Evolutionary conservation across 169 alveolate species (phyloP), one percentile per base, ranked within the genome.

Genomic region (Cryptosporidium bovis): DNA sequence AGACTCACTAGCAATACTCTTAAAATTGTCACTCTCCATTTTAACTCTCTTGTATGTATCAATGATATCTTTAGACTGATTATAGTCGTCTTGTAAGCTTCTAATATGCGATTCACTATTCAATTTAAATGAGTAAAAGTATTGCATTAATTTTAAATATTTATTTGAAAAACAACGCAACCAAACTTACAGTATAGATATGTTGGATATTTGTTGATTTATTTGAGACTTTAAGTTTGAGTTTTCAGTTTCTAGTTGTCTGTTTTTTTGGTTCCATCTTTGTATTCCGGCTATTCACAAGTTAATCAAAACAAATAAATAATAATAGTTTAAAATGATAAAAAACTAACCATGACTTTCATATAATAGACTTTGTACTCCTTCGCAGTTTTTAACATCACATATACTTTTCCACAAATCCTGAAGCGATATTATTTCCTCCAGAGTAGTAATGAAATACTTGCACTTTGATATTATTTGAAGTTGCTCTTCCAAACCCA

Each of bases 231-330:
- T 77, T 27, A 77, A 20, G 31, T 27, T 62, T 10, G 71, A 77
- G 36, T 77, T 77, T 27, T 77, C 87, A 24, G 27, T 44, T 13
- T 77, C 87, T 24, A 77, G 40, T 60, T 60, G 40, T 60, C 87
- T 77, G n/a, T 48, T 77, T 48, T 56, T 77, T 64, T 77, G 77
- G 15, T 60, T 62, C 87, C 87, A 77, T 24, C 64, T 56, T 60
- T 77, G 87, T 36, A 77, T 77, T 46, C 87, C 87, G 40, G 60
- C 87, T 77, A 13, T 5, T 40, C 5, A 33, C 50, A n/a, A 5
- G 4, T 31, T 44, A 36, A 46, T 18, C 31, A n/a, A 7, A 8
- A 33, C 0, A 1, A 18, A 34, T 24, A 34, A 46, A 66, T n/a
- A 10, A 20, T 31, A 36, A 2, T 7, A 66, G 44, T 2, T 62